phyloP scores from a whole-genome alignment of 306 rosid genomes.

The Betula pendula region DNA sequence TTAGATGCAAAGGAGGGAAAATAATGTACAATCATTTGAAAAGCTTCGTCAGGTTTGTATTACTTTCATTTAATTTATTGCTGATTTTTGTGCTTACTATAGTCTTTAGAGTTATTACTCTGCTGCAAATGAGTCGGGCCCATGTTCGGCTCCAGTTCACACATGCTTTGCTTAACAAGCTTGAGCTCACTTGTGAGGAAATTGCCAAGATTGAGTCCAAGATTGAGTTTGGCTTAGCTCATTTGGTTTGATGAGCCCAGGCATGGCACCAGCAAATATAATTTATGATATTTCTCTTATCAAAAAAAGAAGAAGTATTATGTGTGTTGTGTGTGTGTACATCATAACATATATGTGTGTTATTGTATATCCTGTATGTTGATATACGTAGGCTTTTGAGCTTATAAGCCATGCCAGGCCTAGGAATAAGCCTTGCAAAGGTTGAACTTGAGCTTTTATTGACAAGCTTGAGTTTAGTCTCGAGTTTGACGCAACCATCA shows the following conservation, averaged over 20 bases:
- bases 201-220: neutral
- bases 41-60: constrained; percentile 92
- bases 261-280: neutral
- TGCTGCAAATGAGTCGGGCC: neutral
- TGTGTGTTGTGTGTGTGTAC: neutral
- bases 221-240: neutral
- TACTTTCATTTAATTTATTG: neutral
- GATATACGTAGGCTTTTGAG: neutral
- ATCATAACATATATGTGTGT: neutral
- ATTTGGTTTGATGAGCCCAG: constrained; percentile 2
- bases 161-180: neutral
- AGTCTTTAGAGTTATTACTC: neutral
- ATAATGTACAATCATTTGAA: constrained; percentile 97
- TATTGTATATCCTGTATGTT: neutral
- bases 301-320: too few species aligned
- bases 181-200: neutral
- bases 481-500: neutral
- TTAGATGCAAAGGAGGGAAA: constrained; percentile 98
- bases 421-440: neutral
- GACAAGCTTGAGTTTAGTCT: neutral
- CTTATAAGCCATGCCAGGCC: neutral
- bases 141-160: neutral
- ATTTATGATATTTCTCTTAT: neutral
- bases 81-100: constrained; percentile 2
- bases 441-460: neutral